phyloP scores from a whole-genome alignment of 1,284 basidiomycete genomes.

The Trichosporon coremiiforme region DNA sequence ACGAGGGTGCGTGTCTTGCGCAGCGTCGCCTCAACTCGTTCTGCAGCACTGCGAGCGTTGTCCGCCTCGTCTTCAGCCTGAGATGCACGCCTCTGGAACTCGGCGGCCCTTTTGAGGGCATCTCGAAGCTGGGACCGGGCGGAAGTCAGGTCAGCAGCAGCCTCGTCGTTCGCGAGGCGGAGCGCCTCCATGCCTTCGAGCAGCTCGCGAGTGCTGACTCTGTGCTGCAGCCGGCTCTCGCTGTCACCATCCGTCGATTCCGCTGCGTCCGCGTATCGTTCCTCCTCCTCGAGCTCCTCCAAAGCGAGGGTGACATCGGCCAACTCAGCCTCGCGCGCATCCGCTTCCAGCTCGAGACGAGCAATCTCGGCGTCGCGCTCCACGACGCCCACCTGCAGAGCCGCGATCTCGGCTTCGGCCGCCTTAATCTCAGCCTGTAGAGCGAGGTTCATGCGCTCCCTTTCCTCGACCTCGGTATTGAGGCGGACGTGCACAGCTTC shows the following conservation, averaged over 20 bases:
- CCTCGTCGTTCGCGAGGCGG: background rate
- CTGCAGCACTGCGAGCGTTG: background rate
- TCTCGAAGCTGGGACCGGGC: background rate
- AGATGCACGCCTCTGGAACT: background rate
- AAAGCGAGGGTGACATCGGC: background rate
- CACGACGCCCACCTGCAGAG: background rate
- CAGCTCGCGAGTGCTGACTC: slow-evolving; percentile 13
- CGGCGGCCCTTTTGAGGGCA: background rate
- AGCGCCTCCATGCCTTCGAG: slow-evolving; percentile 15
- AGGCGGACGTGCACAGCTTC: background rate
- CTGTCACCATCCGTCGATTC: background rate
- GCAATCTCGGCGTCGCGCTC: background rate
- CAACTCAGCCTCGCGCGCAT: background rate
- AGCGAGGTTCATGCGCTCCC: slow-evolving; percentile 10
- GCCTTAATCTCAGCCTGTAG: background rate
- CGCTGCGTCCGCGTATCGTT: background rate
- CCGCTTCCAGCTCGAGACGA: background rate
- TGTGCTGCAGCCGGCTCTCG: slow-evolving; percentile 6
- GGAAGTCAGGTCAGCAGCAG: background rate
- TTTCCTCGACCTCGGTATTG: background rate
- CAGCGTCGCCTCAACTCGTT: background rate
- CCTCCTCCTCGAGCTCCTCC: slow-evolving; percentile 7
- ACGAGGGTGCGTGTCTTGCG: background rate
- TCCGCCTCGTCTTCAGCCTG: background rate
- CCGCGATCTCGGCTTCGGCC: background rate